Percentiles rank a stretch among this genome's conserved stretches.
These are phyloP conservation scores for Diaporthe aspalathi DNA, from an alignment of 2,329 filamentous ascomycete genomes.

Conservation along the genomic window DNA sequence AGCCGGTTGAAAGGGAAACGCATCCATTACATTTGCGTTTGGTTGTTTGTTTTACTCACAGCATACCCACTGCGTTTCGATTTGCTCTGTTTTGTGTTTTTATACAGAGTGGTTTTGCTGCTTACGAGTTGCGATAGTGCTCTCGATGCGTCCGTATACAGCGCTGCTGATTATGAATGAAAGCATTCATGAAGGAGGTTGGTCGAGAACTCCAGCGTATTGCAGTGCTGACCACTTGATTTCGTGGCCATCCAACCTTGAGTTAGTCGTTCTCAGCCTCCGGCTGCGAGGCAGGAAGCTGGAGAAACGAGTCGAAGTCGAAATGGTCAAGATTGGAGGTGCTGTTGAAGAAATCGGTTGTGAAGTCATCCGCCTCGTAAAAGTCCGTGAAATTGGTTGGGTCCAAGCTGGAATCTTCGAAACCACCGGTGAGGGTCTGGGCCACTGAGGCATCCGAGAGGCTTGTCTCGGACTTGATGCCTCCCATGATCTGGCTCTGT, in stretches of 20 bases:
- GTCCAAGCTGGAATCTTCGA: not conserved
- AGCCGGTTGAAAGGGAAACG: not conserved
- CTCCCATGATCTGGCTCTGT: not conserved
- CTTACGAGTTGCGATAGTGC: not conserved
- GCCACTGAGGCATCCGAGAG: not conserved
- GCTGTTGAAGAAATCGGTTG: conserved; percentile 18
- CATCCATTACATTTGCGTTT: too few species aligned
- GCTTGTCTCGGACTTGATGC: not conserved
- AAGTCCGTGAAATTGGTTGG: not conserved
- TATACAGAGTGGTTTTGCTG: not conserved
- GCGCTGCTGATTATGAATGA: not conserved
- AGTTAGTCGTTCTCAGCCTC: not conserved
- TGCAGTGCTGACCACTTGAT: not conserved
- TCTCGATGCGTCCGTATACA: too few species aligned
- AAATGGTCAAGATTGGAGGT: conserved; percentile 15
- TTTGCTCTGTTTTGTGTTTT: not conserved
- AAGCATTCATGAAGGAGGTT: not conserved
- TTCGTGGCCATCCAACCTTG: not conserved
- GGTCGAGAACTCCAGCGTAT: not conserved
- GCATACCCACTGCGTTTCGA: not conserved
- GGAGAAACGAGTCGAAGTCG: conserved; percentile 15
- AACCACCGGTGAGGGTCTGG: not conserved
- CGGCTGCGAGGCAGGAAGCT: conserved; percentile 21
- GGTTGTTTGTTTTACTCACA: not conserved
- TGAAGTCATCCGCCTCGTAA: conserved; percentile 10